Conservation (phyloP, 2,329 filamentous ascomycete species). For the Calonectria naviculata region DNA sequence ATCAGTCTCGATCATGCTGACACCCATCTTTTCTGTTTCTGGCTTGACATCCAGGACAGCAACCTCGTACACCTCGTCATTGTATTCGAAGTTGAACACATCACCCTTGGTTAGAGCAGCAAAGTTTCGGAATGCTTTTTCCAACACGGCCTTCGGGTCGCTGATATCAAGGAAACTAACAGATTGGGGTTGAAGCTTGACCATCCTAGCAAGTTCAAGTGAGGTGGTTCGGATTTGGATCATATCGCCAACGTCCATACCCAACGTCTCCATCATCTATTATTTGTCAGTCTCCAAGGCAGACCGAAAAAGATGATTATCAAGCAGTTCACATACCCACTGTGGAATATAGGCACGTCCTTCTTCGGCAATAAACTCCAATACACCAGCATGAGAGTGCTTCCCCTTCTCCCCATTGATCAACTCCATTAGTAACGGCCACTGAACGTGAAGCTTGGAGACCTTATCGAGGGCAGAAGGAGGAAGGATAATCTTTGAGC, state of each 20-base stretch:
- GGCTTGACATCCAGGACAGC: slow-evolving; percentile 95
- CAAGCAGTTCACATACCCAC: slow-evolving; percentile 72
- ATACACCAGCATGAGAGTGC: slow-evolving; percentile 91
- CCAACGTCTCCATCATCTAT: slow-evolving; percentile 93
- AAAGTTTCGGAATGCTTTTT: slow-evolving; percentile 97
- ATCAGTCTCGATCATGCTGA: slow-evolving; percentile 97
- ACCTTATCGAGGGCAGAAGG: slow-evolving; percentile 97
- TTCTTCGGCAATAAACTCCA: slow-evolving; percentile 98
- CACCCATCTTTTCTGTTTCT: slow-evolving; percentile 81
- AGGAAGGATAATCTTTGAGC: slow-evolving; percentile 98
- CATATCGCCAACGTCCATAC: slow-evolving; percentile 91
- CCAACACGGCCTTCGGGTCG: slow-evolving; percentile 95
- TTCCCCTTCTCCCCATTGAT: slow-evolving; percentile 85
- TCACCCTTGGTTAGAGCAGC: slow-evolving; percentile 93
- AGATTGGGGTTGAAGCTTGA: slow-evolving; percentile 96
- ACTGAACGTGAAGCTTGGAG: slow-evolving; percentile 94
- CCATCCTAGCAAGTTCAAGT: slow-evolving; percentile 87
- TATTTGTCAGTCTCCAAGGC: slow-evolving; percentile 32
- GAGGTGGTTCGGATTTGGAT: slow-evolving; percentile 96
- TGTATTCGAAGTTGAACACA: slow-evolving; percentile 96
- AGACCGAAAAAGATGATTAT: not conserved
- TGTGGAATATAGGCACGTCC: slow-evolving; percentile 95
- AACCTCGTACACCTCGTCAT: slow-evolving; percentile 92
- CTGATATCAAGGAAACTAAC: slow-evolving; percentile 95
- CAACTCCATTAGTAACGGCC: slow-evolving; percentile 96